Conservation (phyloP, 768 basidiomycete genomes). For the Lyophyllum atratum region DNA sequence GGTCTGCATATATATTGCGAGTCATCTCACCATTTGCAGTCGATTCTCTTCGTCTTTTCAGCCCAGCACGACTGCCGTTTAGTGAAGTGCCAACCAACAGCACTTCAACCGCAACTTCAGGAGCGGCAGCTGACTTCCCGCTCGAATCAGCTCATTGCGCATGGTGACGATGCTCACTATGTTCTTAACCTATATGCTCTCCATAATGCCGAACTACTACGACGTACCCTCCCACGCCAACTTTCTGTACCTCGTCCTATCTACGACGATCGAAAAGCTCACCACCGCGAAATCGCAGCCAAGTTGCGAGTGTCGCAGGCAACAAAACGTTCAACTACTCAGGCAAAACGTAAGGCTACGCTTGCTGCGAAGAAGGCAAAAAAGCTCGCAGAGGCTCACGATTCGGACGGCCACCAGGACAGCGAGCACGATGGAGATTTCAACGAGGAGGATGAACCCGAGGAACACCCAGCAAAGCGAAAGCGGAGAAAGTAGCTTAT, state of each 20-base stretch:
- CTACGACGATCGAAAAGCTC: not conserved
- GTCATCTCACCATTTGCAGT: not conserved
- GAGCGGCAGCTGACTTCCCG: constrained; percentile 10
- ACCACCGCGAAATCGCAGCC: not conserved
- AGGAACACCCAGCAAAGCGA: not conserved
- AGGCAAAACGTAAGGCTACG: not conserved
- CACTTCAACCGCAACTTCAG: constrained; percentile 8
- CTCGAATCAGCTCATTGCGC: constrained; percentile 12
- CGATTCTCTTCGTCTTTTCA: constrained; percentile 14
- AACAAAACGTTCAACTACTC: not conserved
- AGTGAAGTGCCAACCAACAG: constrained; percentile 14
- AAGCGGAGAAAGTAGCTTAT: not conserved
- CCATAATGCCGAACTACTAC: constrained; percentile 25
- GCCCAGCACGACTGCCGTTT: constrained; percentile 20
- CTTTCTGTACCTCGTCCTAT: constrained; percentile 7
- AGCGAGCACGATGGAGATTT: not conserved
- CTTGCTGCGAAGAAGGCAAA: not conserved
- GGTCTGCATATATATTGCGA: not conserved
- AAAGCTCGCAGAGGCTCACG: not conserved
- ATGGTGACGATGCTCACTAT: constrained; percentile 20
- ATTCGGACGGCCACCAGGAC: not conserved
- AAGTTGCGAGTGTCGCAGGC: not conserved
- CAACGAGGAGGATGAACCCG: not conserved
- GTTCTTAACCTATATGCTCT: constrained; percentile 28
- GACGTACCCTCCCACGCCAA: constrained; percentile 8